Conservation (phyloP, 1,139 yeast species). For the Meyerozyma sp. region DNA sequence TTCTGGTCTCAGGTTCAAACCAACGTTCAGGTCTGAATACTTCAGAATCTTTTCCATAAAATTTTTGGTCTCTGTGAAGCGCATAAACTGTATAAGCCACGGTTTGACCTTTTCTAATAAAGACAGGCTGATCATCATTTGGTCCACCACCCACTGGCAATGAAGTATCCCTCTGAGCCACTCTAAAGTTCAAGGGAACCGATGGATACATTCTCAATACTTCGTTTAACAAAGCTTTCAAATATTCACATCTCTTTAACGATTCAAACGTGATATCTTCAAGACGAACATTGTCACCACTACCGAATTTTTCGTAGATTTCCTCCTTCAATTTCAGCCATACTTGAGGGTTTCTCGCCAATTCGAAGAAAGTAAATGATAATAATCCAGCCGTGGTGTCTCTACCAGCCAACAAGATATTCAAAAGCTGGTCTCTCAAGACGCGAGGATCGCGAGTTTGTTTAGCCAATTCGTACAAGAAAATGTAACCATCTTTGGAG, state of each 20-base stretch:
- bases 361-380: slow-evolving; percentile 36
- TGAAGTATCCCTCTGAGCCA: slow-evolving; percentile 39
- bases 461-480: slow-evolving; percentile 41
- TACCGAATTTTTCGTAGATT: slow-evolving; percentile 29
- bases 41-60: slow-evolving; percentile 45
- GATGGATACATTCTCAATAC: slow-evolving; percentile 50
- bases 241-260: slow-evolving; percentile 44
- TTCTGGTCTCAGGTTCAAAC: slow-evolving; percentile 30
- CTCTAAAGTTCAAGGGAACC: slow-evolving; percentile 49
- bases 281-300: slow-evolving; percentile 23
- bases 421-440: slow-evolving; percentile 40
- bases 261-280: slow-evolving; percentile 41
- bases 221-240: slow-evolving; percentile 46
- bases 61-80: slow-evolving; percentile 39
- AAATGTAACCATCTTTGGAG: slow-evolving; percentile 33
- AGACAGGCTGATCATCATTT: slow-evolving; percentile 36
- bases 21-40: slow-evolving; percentile 50
- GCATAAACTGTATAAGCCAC: slow-evolving; percentile 40
- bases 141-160: slow-evolving; percentile 52
- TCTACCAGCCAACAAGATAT: slow-evolving; percentile 42
- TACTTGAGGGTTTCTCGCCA: slow-evolving; percentile 35
- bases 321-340: slow-evolving; percentile 30
- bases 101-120: slow-evolving; percentile 41
- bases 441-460: slow-evolving; percentile 38
- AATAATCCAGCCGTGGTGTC: slow-evolving; percentile 45